Percentiles rank a stretch among this genome's conserved stretches.
These are phyloP conservation scores for Zymoseptoria ardabiliae DNA, from an alignment of 2,329 filamentous ascomycete genomes.

Conservation along the genomic window DNA sequence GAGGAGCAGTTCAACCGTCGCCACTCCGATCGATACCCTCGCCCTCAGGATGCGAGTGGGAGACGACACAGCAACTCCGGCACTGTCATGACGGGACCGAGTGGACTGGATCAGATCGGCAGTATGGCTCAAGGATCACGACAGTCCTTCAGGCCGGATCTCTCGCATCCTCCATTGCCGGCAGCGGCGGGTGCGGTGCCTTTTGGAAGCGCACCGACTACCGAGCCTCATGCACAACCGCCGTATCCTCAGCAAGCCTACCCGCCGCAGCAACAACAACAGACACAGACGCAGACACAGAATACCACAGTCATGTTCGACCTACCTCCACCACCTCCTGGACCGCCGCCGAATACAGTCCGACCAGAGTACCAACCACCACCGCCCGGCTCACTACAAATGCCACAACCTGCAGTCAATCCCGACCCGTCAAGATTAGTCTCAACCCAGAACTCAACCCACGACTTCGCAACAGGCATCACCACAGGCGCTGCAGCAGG, in stretches of 20 bases:
- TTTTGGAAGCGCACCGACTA: not conserved
- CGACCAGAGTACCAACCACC: conserved; percentile 19
- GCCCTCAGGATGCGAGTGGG: conserved; percentile 21
- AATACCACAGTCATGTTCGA: conserved; percentile 10
- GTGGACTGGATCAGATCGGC: conserved; percentile 28
- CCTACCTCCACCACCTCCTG: conserved; percentile 27
- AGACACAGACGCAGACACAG: conserved; percentile 10
- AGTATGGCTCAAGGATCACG: conserved; percentile 34
- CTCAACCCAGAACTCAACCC: conserved; percentile 22
- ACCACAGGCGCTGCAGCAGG: conserved; percentile 17
- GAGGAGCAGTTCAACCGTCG: conserved; percentile 31
- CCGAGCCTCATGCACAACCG: not conserved
- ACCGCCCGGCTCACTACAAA: conserved; percentile 23
- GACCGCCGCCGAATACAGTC: conserved; percentile 26
- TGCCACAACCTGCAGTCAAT: conserved; percentile 36
- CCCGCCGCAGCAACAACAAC: conserved; percentile 8
- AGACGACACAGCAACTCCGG: conserved; percentile 25
- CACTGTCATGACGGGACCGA: conserved; percentile 26
- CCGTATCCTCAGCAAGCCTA: not conserved
- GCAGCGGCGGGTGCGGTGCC: conserved; percentile 24
- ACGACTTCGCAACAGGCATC: conserved; percentile 10
- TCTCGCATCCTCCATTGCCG: conserved; percentile 29
- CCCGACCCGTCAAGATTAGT: conserved; percentile 30
- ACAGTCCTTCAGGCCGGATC: conserved; percentile 26
- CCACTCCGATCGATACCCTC: conserved; percentile 24